These are phyloP conservation scores for Simplicillium sp. DNA, from an alignment of 2,329 filamentous ascomycete genomes.

Conservation along the genomic window DNA sequence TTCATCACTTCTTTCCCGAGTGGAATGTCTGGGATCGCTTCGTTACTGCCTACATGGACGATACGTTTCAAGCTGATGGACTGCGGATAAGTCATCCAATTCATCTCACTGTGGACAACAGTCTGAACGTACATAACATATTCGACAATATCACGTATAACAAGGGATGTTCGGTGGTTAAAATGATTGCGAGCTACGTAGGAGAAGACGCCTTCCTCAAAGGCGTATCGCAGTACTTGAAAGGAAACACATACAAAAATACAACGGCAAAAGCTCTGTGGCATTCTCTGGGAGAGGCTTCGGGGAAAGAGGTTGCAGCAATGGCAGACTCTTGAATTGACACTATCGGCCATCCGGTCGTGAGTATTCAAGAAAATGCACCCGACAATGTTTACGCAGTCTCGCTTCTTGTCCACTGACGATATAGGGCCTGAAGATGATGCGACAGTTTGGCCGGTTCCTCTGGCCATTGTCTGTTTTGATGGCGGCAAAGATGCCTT, in stretches of 20 bases:
- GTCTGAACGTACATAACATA: conserved; percentile 92
- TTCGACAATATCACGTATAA: conserved; percentile 95
- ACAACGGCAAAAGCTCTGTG: conserved; percentile 88
- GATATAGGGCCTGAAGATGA: conserved; percentile 89
- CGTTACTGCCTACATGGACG: conserved; percentile 87
- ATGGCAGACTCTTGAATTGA: conserved; percentile 95
- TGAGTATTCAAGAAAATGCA: conserved; percentile 76
- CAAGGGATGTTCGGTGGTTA: conserved; percentile 91
- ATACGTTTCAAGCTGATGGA: conserved; percentile 80
- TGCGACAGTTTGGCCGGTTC: conserved; percentile 89
- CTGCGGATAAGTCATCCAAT: conserved; percentile 91
- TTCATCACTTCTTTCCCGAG: conserved; percentile 86
- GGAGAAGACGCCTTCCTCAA: conserved; percentile 81
- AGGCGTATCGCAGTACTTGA: conserved; percentile 86
- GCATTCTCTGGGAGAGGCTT: conserved; percentile 77
- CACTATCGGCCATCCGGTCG: conserved; percentile 86
- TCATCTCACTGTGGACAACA: conserved; percentile 86
- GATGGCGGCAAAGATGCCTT: conserved; percentile 54
- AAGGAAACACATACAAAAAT: conserved; percentile 77
- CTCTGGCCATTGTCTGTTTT: conserved; percentile 62
- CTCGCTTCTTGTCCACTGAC: conserved; percentile 82
- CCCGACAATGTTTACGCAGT: conserved; percentile 64
- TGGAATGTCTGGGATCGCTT: conserved; percentile 98
- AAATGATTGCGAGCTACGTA: conserved; percentile 91
- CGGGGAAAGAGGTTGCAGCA: conserved; percentile 71